Percentiles rank a stretch among this genome's conserved stretches.
Evolutionary conservation across 2,329 filamentous ascomycete genomes (phyloP).

Genomic region (Xylaria sp.): DNA sequence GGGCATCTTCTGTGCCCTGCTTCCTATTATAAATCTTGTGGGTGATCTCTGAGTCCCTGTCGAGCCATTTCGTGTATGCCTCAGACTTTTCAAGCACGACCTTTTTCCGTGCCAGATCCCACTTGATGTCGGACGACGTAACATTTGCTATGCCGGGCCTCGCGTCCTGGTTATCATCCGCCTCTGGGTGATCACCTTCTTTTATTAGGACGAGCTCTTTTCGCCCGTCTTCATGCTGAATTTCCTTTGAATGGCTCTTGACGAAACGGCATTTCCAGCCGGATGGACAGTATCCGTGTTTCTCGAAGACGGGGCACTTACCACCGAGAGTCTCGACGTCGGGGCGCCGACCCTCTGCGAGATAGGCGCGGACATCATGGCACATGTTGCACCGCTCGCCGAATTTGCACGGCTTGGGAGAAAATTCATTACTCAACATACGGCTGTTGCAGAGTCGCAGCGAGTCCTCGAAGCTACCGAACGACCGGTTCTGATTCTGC

Average conservation of each 20-base stretch:
- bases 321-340: slow-evolving; percentile 82
- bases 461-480: slow-evolving; percentile 82
- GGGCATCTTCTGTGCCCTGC: slow-evolving; percentile 55
- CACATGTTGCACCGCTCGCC: slow-evolving; percentile 83
- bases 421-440: slow-evolving; percentile 80
- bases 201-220: slow-evolving; percentile 82
- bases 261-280: slow-evolving; percentile 97
- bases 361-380: slow-evolving; percentile 87
- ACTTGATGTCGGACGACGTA: slow-evolving; percentile 75
- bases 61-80: slow-evolving; percentile 80
- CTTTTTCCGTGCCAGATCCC: slow-evolving; percentile 78
- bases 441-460: slow-evolving; percentile 82
- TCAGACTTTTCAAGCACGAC: slow-evolving; percentile 78
- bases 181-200: slow-evolving; percentile 56
- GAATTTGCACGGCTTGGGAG: slow-evolving; percentile 78
- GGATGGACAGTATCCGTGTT: slow-evolving; percentile 78
- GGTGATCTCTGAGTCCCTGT: slow-evolving; percentile 67
- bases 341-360: slow-evolving; percentile 81
- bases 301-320: slow-evolving; percentile 83
- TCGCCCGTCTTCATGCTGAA: slow-evolving; percentile 79
- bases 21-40: slow-evolving; percentile 61
- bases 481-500: slow-evolving; percentile 86
- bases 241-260: slow-evolving; percentile 84
- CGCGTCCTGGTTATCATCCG: slow-evolving; percentile 57
- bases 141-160: slow-evolving; percentile 79